These are phyloP conservation scores for Dactylonectria estremocensis DNA, from an alignment of 2,329 filamentous ascomycete species.

Conservation along the genomic window DNA sequence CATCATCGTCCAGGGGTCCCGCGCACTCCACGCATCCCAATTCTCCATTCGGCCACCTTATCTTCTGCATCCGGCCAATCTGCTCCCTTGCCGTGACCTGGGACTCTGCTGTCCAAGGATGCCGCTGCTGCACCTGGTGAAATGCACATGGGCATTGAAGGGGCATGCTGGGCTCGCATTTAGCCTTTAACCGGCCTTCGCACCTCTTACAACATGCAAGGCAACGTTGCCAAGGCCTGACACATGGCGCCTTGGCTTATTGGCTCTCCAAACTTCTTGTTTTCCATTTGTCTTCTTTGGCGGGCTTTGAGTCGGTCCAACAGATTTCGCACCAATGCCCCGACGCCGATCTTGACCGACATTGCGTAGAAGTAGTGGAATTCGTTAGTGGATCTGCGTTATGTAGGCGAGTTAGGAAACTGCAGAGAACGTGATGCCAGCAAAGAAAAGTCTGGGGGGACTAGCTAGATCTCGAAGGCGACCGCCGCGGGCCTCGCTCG, in stretches of 20 bases:
- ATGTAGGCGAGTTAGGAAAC: no score
- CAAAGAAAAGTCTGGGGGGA: no score
- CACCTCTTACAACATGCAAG: neutral
- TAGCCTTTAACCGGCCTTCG: conserved; percentile 24
- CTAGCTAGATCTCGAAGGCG: no score
- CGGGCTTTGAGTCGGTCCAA: conserved; percentile 7
- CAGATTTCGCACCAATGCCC: conserved; percentile 14
- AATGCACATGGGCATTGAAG: no score
- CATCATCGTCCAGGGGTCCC: neutral
- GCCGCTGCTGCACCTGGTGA: neutral
- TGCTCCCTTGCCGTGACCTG: neutral
- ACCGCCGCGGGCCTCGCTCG: no score
- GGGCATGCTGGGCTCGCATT: no score
- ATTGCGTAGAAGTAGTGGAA: neutral
- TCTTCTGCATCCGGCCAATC: neutral
- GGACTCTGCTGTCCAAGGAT: neutral
- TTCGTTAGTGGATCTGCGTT: no score
- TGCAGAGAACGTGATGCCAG: no score
- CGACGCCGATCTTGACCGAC: neutral
- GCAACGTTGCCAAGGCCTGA: conserved; percentile 18
- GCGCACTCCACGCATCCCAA: neutral
- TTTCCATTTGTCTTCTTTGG: neutral
- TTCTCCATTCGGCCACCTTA: neutral
- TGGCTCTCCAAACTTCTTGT: neutral
- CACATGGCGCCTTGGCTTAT: conserved; percentile 19